phyloP scores from a whole-genome alignment of 1,139 yeast genomes.

The Kodamaea fungicola region DNA sequence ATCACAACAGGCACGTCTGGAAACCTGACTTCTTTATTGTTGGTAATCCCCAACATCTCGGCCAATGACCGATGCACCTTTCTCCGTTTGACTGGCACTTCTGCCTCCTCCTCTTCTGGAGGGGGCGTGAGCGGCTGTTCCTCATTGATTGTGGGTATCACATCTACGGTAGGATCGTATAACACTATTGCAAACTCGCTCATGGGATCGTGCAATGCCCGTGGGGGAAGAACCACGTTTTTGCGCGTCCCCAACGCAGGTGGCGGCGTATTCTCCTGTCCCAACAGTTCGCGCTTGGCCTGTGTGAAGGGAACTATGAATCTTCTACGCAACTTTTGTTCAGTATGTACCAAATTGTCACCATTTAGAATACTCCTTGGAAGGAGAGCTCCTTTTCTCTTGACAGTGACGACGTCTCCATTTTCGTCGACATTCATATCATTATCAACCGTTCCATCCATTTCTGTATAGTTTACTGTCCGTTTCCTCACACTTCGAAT shows the following conservation, averaged over 20 bases:
- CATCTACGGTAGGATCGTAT: slow-evolving; percentile 90
- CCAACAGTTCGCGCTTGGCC: slow-evolving; percentile 19
- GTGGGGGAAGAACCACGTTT: slow-evolving; percentile 67
- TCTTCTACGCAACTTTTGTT: slow-evolving; percentile 33
- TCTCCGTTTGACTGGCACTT: slow-evolving; percentile 24
- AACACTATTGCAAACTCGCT: slow-evolving; percentile 92
- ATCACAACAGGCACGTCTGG: slow-evolving; percentile 95
- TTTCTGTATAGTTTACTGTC: slow-evolving; percentile 27
- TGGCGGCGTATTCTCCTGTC: slow-evolving; percentile 30
- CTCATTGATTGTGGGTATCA: slow-evolving; percentile 46
- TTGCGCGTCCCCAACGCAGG: slow-evolving; percentile 81
- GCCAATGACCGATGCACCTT: slow-evolving; percentile 64
- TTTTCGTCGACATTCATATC: slow-evolving; percentile 22
- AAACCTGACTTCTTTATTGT: slow-evolving; percentile 50
- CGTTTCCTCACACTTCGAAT: slow-evolving; percentile 27
- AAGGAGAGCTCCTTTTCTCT: slow-evolving; percentile 47
- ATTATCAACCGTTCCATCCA: slow-evolving; percentile 13
- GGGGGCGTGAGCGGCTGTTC: slow-evolving; percentile 26
- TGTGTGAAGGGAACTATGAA: slow-evolving; percentile 53
- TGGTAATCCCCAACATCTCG: slow-evolving; percentile 74
- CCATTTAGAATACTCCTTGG: slow-evolving; percentile 38
- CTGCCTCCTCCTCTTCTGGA: slow-evolving; percentile 12
- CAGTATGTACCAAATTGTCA: slow-evolving; percentile 26
- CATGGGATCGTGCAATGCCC: slow-evolving; percentile 90
- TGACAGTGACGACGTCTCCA: slow-evolving; percentile 27